phyloP scores from a whole-genome alignment of 495 filamentous ascomycete species.

The Penicillium bovifimosum region DNA sequence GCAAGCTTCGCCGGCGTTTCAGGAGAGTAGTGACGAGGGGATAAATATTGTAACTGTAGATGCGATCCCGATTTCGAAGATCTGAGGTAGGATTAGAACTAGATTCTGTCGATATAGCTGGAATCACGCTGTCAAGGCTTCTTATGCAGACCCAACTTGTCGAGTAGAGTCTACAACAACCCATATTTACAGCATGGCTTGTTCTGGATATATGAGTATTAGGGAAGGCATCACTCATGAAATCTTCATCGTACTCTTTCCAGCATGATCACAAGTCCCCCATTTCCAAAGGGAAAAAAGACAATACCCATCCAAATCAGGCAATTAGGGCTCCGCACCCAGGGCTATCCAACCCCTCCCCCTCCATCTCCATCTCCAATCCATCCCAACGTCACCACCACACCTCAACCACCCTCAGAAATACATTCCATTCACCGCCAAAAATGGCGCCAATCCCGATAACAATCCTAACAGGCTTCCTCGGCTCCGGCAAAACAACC shows the following conservation, averaged over 20 bases:
- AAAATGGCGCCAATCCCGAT: conserved; percentile 69
- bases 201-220: no score
- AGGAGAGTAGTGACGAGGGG: conserved; percentile 14
- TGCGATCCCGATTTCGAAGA: neutral
- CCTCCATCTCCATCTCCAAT: no score
- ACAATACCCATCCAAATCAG: neutral
- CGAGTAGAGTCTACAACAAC: no score
- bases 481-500: conserved; percentile 92
- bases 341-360: conserved; percentile 1
- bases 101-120: no score
- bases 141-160: no score
- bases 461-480: conserved; percentile 91
- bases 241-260: no score
- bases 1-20: neutral
- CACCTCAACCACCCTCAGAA: neutral
- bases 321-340: neutral
- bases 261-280: neutral
- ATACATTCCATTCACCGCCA: neutral
- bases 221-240: no score
- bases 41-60: conserved; percentile 10
- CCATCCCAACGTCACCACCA: neutral
- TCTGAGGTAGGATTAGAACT: neutral
- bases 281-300: neutral
- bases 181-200: no score
- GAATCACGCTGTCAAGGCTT: no score